Evolutionary conservation across 129 eudicot genomes (phyloP).

Genomic region (Flaveria ramosissima): DNA sequence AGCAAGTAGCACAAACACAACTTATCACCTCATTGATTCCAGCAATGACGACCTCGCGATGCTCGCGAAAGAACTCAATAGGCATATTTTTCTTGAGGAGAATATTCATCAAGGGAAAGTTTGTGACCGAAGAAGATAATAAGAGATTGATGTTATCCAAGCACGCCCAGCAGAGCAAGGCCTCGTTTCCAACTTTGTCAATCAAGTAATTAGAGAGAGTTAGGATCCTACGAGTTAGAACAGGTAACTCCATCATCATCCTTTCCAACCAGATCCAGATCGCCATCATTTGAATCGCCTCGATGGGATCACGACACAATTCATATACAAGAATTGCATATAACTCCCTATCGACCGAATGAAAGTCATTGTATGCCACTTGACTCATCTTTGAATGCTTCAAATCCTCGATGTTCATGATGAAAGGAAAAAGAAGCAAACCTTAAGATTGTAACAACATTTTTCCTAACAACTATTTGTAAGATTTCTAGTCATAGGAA

Average conservation of each 20-base stretch:
- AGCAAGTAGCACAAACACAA: slow-evolving; percentile 42
- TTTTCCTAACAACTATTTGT: not conserved
- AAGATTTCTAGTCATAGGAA: not conserved
- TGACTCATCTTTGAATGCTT: slow-evolving; percentile 18
- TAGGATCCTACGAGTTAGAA: slow-evolving; percentile 35
- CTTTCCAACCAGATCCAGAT: slow-evolving; percentile 73
- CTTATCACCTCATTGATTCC: slow-evolving; percentile 34
- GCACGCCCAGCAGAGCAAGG: slow-evolving; percentile 43
- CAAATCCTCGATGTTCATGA: not conserved
- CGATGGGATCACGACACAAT: slow-evolving; percentile 54
- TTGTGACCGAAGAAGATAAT: slow-evolving; percentile 5
- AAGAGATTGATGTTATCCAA: slow-evolving; percentile 20
- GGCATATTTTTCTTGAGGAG: slow-evolving; percentile 45
- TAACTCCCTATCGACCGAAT: slow-evolving; percentile 48
- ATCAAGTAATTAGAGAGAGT: slow-evolving; percentile 33
- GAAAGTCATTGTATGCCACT: slow-evolving; percentile 39
- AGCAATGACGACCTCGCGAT: not conserved
- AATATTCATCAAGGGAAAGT: slow-evolving; percentile 44
- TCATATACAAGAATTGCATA: slow-evolving; percentile 48
- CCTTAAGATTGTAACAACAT: not conserved
- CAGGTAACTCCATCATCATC: slow-evolving; percentile 18
- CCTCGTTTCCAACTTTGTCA: slow-evolving; percentile 55
- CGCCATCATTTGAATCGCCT: slow-evolving; percentile 57
- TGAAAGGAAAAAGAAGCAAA: slow-evolving; percentile 1
- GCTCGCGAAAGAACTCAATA: slow-evolving; percentile 34